Percentiles rank a stretch among this genome's conserved stretches.
phyloP scores from a whole-genome alignment of 352 stramenopile genomes.

The Phytophthora ramorum region DNA sequence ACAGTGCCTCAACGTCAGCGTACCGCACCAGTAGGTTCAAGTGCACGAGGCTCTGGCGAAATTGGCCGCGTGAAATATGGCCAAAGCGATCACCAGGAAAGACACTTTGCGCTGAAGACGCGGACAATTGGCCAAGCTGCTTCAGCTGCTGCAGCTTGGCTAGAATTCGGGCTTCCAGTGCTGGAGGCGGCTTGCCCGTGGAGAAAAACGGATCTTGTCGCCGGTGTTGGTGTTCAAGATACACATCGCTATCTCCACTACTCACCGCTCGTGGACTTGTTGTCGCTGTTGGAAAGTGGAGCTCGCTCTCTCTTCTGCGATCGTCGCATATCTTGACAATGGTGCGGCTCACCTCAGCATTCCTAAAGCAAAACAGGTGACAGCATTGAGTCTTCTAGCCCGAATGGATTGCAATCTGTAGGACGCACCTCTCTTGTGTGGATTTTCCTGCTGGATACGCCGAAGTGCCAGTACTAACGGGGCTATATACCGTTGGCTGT shows the following conservation, averaged over 20 bases:
- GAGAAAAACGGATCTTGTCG: conserved; percentile 47
- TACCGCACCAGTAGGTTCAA: conserved; percentile 68
- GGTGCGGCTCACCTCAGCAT: conserved; percentile 67
- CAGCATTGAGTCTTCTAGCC: not conserved
- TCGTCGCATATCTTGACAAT: conserved; percentile 79
- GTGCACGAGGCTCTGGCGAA: conserved; percentile 77
- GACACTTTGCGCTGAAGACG: conserved; percentile 57
- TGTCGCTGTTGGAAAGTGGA: conserved; percentile 41
- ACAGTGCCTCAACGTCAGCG: conserved; percentile 73
- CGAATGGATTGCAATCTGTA: not conserved
- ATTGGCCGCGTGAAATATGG: conserved; percentile 71
- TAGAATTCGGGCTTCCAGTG: conserved; percentile 65
- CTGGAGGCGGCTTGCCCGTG: conserved; percentile 39
- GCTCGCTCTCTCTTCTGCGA: conserved; percentile 62
- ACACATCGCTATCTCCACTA: conserved; percentile 24
- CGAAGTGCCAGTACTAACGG: conserved; percentile 13
- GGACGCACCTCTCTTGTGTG: conserved; percentile 65
- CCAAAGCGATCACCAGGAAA: conserved; percentile 80
- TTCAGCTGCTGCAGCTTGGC: conserved; percentile 69
- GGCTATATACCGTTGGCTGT: conserved; percentile 34
- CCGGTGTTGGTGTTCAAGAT: conserved; percentile 34
- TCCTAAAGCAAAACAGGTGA: conserved; percentile 33
- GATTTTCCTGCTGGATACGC: conserved; percentile 70
- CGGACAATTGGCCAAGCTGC: conserved; percentile 61
- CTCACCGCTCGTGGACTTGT: conserved; percentile 8